Evolutionary conservation across 2,329 filamentous ascomycete species (phyloP).

Genomic region (Nannizzia gypsea): DNA sequence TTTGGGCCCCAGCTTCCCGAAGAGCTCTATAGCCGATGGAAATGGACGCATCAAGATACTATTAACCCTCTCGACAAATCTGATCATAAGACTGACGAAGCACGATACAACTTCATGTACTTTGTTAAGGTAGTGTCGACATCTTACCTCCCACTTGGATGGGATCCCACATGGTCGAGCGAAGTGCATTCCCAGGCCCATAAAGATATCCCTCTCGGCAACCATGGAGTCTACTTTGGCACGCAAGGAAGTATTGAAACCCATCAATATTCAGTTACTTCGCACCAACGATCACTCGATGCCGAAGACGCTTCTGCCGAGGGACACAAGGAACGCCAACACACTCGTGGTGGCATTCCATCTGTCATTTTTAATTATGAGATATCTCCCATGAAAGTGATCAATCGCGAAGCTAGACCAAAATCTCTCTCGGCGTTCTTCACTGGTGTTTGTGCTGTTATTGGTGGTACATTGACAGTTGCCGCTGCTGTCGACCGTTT

Average conservation of each 20-base stretch:
- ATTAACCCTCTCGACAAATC: constrained; percentile 76
- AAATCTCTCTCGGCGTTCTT: constrained; percentile 90
- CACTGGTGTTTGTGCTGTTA: constrained; percentile 84
- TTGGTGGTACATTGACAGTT: constrained; percentile 90
- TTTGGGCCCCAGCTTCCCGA: constrained; percentile 88
- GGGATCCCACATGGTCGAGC: constrained; percentile 51
- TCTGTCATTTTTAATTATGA: constrained; percentile 99
- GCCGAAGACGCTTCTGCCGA: constrained; percentile 77
- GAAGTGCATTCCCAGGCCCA: constrained; percentile 30
- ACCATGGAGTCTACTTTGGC: constrained; percentile 53
- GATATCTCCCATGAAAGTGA: constrained; percentile 98
- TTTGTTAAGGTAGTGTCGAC: constrained; percentile 98
- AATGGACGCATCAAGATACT: constrained; percentile 81
- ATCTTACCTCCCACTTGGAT: constrained; percentile 83
- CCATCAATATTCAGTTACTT: constrained; percentile 96
- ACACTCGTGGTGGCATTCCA: constrained; percentile 83
- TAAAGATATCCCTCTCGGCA: constrained; percentile 53
- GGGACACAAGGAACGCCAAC: constrained; percentile 82
- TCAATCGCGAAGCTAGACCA: constrained; percentile 81
- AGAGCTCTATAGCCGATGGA: constrained; percentile 46
- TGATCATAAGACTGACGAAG: constrained; percentile 63
- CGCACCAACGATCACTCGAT: constrained; percentile 75
- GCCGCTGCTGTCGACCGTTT: constrained; percentile 86
- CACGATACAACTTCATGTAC: constrained; percentile 96
- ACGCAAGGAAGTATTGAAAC: constrained; percentile 79